Evolutionary conservation across 495 filamentous ascomycete genomes (phyloP).

Genomic region (Rhizodiscina lignyota): DNA sequence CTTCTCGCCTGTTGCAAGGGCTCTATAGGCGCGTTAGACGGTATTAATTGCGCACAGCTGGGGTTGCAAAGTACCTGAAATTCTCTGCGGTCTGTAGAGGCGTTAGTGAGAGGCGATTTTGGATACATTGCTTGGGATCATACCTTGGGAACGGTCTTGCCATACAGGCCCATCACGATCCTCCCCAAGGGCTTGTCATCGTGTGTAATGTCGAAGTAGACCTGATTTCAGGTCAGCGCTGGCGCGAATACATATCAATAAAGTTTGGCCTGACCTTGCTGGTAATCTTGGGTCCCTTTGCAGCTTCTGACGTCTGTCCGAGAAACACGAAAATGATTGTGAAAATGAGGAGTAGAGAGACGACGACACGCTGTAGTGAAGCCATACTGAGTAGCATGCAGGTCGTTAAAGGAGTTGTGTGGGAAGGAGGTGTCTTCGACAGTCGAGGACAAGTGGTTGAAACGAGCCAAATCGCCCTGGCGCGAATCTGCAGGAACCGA

Average conservation of each 20-base stretch:
- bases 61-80: slow-evolving; percentile 79
- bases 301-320: slow-evolving; percentile 50
- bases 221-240: slow-evolving; percentile 26
- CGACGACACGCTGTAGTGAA: slow-evolving; percentile 33
- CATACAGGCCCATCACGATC: slow-evolving; percentile 89
- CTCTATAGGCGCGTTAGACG: too few relatives aligned
- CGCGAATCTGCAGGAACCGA: too few relatives aligned
- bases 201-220: slow-evolving; percentile 90
- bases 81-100: slow-evolving; percentile 68
- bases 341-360: slow-evolving; percentile 60
- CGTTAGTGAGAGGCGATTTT: slow-evolving; percentile 6
- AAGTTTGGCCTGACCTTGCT: slow-evolving; percentile 44
- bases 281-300: slow-evolving; percentile 92
- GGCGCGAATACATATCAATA: neutral
- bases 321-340: slow-evolving; percentile 57
- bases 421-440: too few relatives aligned
- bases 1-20: slow-evolving; percentile 91
- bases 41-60: too few relatives aligned
- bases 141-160: slow-evolving; percentile 91
- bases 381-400: slow-evolving; percentile 31
- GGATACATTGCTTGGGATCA: slow-evolving; percentile 1
- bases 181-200: slow-evolving; percentile 72
- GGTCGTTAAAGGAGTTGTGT: too few relatives aligned
- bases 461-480: too few relatives aligned
- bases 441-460: too few relatives aligned